Evolutionary conservation across 495 filamentous ascomycete genomes (phyloP), one percentile per base, ranked within the genome.

Genomic region (Hypoxylon subgilvum): DNA sequence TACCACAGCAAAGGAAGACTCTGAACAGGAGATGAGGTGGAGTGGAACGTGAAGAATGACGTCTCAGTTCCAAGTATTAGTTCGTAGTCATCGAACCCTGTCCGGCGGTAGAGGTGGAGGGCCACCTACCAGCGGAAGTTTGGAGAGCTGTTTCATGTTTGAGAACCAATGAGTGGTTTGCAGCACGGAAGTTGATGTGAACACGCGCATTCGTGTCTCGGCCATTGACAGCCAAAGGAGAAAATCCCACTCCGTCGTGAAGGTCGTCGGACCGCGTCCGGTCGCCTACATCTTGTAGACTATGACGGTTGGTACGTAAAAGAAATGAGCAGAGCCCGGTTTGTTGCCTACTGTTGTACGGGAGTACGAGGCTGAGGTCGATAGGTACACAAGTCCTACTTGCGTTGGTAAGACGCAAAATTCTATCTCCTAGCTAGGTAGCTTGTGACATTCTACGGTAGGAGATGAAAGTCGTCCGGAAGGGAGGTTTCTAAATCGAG

Each of bases 191-290:
- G 41, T 14, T 4, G 38, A 17, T 27, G 17, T 46, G 55, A 19
- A 47, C 61, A 65, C 61, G 61, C 49, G 61, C 38, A 13, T 52
- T 65, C 12, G 10, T 65, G 61, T 65, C 61, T 65, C 61, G 61
- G 61, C 61, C 56, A 13, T 60, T 51, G 13, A 27, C 40, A 47
- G 19, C 50, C 8, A 54, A 65, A 65, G 44, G 10, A 52, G 55
- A 39, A 50, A 49, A 25, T 32, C 49, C 42, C 28, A 9, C 3
- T 25, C 42, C 35, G 28, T 44, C 14, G 28, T 32, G 40, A 57
- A 38, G 23, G 17, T 54, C 22, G 60, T 64, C 53, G 61, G 53
- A 18, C 61, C 43, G 59, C 43, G 36, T 22, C 52, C 46, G 59
- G 52, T 35, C 46, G 46, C 32, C 40, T 10, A 4, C 31, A 23